Evolutionary conservation across 305 asterid genomes (phyloP), one percentile per base, ranked within the genome.

Genomic region (Stenogyne calaminthoides): DNA sequence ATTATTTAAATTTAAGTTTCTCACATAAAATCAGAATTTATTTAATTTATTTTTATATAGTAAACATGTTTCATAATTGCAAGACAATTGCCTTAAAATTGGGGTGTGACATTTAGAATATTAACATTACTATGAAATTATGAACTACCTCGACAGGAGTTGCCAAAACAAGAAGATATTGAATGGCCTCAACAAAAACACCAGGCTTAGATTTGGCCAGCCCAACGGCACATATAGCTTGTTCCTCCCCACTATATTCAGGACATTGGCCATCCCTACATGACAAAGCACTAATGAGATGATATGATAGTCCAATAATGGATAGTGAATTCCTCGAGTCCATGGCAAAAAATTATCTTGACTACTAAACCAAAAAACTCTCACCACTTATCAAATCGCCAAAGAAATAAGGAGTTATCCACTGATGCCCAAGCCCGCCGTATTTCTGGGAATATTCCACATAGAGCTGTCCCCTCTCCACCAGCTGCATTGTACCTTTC

Each of bases 341-440:
- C 52, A 67, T 58, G 59, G 64, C 44, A 72, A 72, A 32, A 39
- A 70, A 54, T 62, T 51, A 52, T 71, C 60, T 9, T 55, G 56
- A 42, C 37, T 74, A 39, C 7, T 25, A 77, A 66, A 40, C 14
- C 77, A 25, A 19, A 70, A 37, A 76, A 78, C 70, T 46, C 90
- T 87, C 74, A 95, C 99, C 98, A 89, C 84, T 95, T 95, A 80
- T 95, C 97, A 73, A 95, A 95, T 63, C 99, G 86, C 99, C 99
- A 95, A 74, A 95, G 91, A 79, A 89, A 92, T 72, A 92, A 82
- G 29, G 97, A 86, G 84, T 92, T 91, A 76, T 95, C 99, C 66
- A 95, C 98, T 3, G 99, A 92, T 68, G 99, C 99, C 99, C 98
- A 95, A 14, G 99, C 99, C 74, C 99, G 84, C 29, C 91, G 88